Conservation (phyloP, 2,329 filamentous ascomycete species). For the Westerdykella sp. region DNA sequence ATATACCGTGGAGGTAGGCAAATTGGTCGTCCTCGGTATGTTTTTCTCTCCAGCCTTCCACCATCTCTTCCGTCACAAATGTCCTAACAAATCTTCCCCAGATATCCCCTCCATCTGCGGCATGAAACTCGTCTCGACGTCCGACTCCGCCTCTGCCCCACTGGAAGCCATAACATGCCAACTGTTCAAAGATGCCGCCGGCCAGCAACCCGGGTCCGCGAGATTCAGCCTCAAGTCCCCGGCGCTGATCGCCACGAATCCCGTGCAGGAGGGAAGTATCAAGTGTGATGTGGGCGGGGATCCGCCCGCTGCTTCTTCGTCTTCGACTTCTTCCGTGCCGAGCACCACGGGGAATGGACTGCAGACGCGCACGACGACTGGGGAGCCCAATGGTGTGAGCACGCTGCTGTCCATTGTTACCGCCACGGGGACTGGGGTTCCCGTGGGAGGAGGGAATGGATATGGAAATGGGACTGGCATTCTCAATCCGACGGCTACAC, state of each 20-base stretch:
- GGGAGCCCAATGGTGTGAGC: not conserved
- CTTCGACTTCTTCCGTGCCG: not conserved
- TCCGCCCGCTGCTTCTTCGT: not conserved
- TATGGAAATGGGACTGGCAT: not conserved
- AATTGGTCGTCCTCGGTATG: slow-evolving; percentile 8
- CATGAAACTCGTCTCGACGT: slow-evolving; percentile 14
- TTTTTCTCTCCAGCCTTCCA: not conserved
- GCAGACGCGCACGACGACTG: not conserved
- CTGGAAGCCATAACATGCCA: slow-evolving; percentile 15
- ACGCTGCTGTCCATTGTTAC: not conserved
- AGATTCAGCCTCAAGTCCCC: slow-evolving; percentile 13
- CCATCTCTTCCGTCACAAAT: not conserved
- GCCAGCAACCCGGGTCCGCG: slow-evolving; percentile 13
- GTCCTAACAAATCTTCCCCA: slow-evolving; percentile 1
- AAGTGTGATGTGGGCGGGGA: slow-evolving; percentile 6
- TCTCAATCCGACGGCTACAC: not conserved
- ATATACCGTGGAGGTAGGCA: slow-evolving; percentile 12
- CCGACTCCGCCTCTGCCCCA: slow-evolving; percentile 9
- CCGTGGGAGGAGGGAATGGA: not conserved
- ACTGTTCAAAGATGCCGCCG: slow-evolving; percentile 19
- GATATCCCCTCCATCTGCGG: slow-evolving; percentile 21
- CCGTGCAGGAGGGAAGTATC: slow-evolving; percentile 14
- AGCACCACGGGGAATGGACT: too few species aligned
- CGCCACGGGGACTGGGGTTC: not conserved
- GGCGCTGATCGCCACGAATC: slow-evolving; percentile 21